Evolutionary conservation across 345 rosid species (phyloP).

Genomic region (Gossypium arboreum): DNA sequence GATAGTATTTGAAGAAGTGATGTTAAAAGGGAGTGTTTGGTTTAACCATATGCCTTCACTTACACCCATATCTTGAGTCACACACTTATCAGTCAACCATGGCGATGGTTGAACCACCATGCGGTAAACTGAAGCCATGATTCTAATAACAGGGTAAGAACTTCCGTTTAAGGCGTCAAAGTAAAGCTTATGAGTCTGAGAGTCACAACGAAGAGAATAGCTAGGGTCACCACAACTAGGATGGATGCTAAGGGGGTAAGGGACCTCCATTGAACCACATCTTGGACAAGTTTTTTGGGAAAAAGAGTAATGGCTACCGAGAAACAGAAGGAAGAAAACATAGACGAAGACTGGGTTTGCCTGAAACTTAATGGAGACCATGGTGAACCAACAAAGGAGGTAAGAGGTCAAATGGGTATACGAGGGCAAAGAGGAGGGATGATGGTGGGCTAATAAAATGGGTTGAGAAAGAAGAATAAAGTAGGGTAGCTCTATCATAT

Average conservation of each 20-base stretch:
- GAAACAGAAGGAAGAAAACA: slow-evolving; percentile 15
- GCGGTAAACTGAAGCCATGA: slow-evolving; percentile 34
- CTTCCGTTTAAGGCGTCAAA: slow-evolving; percentile 45
- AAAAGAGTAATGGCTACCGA: slow-evolving; percentile 14
- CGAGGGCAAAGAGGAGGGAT: slow-evolving; percentile 7
- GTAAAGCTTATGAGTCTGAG: slow-evolving; percentile 36
- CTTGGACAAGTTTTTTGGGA: slow-evolving; percentile 41
- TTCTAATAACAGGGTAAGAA: slow-evolving; percentile 46
- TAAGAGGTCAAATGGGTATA: slow-evolving; percentile 9
- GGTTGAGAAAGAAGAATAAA: slow-evolving; percentile 28
- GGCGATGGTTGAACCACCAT: slow-evolving; percentile 51
- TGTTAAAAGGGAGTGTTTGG: slow-evolving; percentile 56
- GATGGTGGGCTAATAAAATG: slow-evolving; percentile 24
- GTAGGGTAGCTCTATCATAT: slow-evolving; percentile 1
- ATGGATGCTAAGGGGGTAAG: slow-evolving; percentile 59
- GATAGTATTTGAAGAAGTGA: slow-evolving; percentile 55
- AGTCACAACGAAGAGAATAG: slow-evolving; percentile 46
- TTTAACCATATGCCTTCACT: slow-evolving; percentile 50
- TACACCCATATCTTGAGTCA: slow-evolving; percentile 39
- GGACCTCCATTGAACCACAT: slow-evolving; percentile 44
- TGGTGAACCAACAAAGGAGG: slow-evolving; percentile 17
- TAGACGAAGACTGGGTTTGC: not conserved
- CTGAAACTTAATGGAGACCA: slow-evolving; percentile 15
- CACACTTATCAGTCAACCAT: slow-evolving; percentile 37
- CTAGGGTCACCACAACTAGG: slow-evolving; percentile 48